These are phyloP conservation scores for Achlya hypogyna DNA, from an alignment of 352 stramenopile species.

Conservation along the genomic window DNA sequence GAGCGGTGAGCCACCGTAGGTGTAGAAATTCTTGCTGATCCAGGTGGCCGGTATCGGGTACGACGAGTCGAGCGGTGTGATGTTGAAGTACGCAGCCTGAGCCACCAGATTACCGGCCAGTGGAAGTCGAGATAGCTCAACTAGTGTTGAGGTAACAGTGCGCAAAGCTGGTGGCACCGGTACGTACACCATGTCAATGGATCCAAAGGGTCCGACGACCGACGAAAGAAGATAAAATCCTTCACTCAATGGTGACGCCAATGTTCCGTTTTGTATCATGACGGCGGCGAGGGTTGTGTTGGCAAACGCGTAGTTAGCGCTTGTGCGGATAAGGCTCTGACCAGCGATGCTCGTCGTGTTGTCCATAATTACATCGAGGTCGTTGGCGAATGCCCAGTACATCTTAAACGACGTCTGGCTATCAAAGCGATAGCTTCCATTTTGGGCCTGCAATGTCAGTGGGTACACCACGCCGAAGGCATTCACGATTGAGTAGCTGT, in stretches of 20 bases:
- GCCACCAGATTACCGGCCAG: too few species aligned
- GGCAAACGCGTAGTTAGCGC: not conserved
- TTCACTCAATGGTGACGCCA: not conserved
- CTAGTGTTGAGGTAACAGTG: too few species aligned
- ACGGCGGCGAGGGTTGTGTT: not conserved
- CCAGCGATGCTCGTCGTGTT: not conserved
- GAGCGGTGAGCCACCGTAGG: too few species aligned
- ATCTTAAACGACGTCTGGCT: not conserved
- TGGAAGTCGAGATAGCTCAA: too few species aligned
- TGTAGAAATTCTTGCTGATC: too few species aligned
- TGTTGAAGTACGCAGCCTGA: too few species aligned
- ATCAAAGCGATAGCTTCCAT: not conserved
- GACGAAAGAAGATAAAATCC: not conserved
- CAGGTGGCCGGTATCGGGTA: too few species aligned
- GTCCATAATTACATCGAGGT: not conserved
- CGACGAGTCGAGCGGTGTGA: too few species aligned
- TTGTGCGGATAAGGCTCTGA: not conserved
- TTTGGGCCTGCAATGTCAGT: not conserved
- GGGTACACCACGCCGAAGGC: not conserved
- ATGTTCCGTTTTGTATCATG: not conserved
- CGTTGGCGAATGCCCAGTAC: not conserved
- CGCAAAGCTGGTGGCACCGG: too few species aligned
- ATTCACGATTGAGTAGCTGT: conserved; percentile 3
- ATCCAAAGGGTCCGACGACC: conserved; percentile 9
- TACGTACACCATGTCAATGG: conserved; percentile 5